A percentile compares a stretch with the other conserved stretches of the same genome.
Evolutionary conservation across 140 eudicot genomes (phyloP).

Genomic region (Senecio squalidus): DNA sequence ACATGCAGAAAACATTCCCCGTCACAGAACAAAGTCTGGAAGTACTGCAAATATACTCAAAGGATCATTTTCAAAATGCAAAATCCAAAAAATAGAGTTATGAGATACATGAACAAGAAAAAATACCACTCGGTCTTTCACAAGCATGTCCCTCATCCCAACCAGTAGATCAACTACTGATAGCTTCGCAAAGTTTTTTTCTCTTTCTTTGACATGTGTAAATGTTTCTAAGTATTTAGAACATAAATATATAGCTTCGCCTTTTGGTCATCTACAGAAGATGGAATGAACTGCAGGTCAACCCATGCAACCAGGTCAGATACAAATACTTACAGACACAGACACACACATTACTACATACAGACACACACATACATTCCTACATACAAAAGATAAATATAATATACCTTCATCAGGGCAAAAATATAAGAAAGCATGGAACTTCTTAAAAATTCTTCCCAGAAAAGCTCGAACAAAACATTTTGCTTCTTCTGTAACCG

Average conservation of each 20-base stretch:
- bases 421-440: constrained; percentile 66
- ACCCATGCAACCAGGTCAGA: constrained; percentile 18
- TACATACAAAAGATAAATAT: constrained; percentile 3
- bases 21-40: constrained; percentile 78
- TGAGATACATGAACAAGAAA: constrained; percentile 9
- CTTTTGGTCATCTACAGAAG: constrained; percentile 60
- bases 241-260: too few species aligned
- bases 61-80: constrained; percentile 16
- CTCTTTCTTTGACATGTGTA: constrained; percentile 82
- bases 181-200: constrained; percentile 55
- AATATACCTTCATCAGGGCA: constrained; percentile 90
- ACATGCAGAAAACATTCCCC: constrained; percentile 95
- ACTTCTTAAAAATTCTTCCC: constrained; percentile 75
- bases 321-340: too few species aligned
- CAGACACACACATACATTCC: background rate
- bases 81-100: too few species aligned
- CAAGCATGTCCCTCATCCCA: constrained; percentile 83
- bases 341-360: too few species aligned
- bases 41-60: constrained; percentile 49
- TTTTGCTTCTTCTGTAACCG: constrained; percentile 69
- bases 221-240: constrained; percentile 90
- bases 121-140: constrained; percentile 58
- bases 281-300: constrained; percentile 57
- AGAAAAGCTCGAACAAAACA: constrained; percentile 69
- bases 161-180: constrained; percentile 70